Evolutionary conservation across 345 rosid species (phyloP).

Genomic region (Melaleuca alternifolia): DNA sequence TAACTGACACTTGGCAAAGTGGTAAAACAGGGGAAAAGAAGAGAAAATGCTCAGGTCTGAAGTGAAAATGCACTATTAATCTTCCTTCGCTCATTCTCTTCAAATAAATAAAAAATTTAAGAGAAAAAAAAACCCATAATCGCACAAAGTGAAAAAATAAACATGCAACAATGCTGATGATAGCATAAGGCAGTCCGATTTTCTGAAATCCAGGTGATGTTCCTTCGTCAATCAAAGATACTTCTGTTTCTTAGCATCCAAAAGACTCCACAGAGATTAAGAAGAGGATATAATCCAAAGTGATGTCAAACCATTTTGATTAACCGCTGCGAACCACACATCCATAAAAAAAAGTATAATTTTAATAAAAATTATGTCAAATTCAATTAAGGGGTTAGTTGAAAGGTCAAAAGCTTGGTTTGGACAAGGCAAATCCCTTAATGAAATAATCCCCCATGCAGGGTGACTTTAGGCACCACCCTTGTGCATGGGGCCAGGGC

Average conservation of each 20-base stretch:
- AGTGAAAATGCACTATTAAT: not conserved
- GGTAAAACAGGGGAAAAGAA: not conserved
- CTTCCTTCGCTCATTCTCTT: not conserved
- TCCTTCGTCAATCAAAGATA: not conserved
- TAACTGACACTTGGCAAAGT: not conserved
- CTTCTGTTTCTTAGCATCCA: not conserved
- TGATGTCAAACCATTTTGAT: not conserved
- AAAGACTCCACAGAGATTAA: not conserved
- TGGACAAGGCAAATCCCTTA: not conserved
- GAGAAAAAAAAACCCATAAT: not conserved
- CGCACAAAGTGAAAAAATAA: not conserved
- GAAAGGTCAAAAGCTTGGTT: not conserved
- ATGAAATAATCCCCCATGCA: not conserved
- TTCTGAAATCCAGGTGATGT: not conserved
- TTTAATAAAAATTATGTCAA: not conserved
- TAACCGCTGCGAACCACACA: not conserved
- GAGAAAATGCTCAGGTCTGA: not conserved
- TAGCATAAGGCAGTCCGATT: not conserved
- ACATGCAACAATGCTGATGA: not conserved
- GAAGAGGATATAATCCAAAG: not conserved
- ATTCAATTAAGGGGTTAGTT: not conserved
- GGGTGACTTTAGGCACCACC: not conserved
- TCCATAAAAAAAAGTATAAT: not conserved
- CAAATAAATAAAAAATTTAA: not conserved
- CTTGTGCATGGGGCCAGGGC: not conserved